Base-by-base conservation (phyloP, 2,329 filamentous ascomycete species). In the Penicillium nordicum region DNA sequence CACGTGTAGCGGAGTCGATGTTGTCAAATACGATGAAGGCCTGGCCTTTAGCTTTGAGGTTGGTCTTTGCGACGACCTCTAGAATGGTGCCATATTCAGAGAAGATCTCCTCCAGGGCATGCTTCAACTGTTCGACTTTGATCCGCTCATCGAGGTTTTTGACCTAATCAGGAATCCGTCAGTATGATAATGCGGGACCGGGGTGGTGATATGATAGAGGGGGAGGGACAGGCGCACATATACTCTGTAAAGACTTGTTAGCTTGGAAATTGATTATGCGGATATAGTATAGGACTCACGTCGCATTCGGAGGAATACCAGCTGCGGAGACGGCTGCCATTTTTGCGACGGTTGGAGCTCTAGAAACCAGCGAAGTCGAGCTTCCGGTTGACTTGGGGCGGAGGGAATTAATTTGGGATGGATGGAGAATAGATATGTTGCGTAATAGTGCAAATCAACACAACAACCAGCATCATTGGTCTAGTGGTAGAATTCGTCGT, bases 91-190 rank as follows among this genome's bases (percentile, higher is more conserved):
- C 94, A 75, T 94, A 97, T 74, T 96, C 90, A 61, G 86, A 86
- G 77, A 97, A 97, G 68, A 97, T 82, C 61, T 87, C 85, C 23
- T 77, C 78, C 16, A 99, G 82, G 0, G 89, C 84, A 63, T 88
- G 83, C 63, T 87, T 89, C 52, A 97, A 81, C 10, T 84, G 77
- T 34, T 92, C 88, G 56, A 90, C 81, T 74, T 96, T 96, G 75
- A 96, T 87, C 70, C 89, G 86, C 80, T 97, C 94, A 76, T 97
- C 90, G 57, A 99, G 86, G 73, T 97, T 97, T 68, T 88, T 89
- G 61, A 84, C 79, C 79, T 84, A 57, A 29, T 44, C 14, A 58
- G 46, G 23, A 36, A 45, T 37, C 16, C 41, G 54, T 63, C 54
- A 61, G 59, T 57, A 53, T 42, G 52, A 45, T 32, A 53, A 55